These are phyloP conservation scores for Medicago lupulina DNA, from an alignment of 306 rosid genomes.

Conservation along the genomic window DNA sequence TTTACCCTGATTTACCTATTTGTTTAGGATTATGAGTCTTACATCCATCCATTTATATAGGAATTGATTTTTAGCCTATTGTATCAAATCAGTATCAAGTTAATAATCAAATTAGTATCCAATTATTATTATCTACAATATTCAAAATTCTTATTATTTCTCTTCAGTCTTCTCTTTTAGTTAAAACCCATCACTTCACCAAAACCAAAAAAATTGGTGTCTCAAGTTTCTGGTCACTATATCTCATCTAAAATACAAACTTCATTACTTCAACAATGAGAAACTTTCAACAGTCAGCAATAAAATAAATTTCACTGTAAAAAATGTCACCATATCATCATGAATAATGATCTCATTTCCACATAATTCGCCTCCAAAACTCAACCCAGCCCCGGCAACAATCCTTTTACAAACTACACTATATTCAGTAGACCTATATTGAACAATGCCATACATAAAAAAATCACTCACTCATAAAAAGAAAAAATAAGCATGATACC, in stretches of 20 bases:
- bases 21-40: not conserved
- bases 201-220: constrained; percentile 7
- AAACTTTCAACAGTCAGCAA: constrained; percentile 5
- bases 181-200: not conserved
- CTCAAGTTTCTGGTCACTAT: constrained; percentile 15
- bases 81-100: not conserved
- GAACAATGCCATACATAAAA: constrained; percentile 12
- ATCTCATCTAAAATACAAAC: constrained; percentile 13
- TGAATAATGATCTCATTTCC: not conserved
- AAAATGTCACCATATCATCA: not conserved
- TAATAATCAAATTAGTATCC: not conserved
- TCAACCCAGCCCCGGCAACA: constrained; percentile 4
- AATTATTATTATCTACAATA: not conserved
- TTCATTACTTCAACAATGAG: constrained; percentile 9
- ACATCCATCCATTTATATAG: not conserved
- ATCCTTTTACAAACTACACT: constrained; percentile 22
- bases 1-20: not conserved
- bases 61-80: not conserved
- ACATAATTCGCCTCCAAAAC: constrained; percentile 20
- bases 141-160: not conserved
- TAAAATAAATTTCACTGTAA: not conserved
- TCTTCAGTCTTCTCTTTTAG: not conserved
- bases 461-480: constrained; percentile 13
- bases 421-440: not conserved
- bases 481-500: constrained; percentile 51